Conservation (phyloP, 768 basidiomycete genomes). For the Tremella yokohamensis region DNA sequence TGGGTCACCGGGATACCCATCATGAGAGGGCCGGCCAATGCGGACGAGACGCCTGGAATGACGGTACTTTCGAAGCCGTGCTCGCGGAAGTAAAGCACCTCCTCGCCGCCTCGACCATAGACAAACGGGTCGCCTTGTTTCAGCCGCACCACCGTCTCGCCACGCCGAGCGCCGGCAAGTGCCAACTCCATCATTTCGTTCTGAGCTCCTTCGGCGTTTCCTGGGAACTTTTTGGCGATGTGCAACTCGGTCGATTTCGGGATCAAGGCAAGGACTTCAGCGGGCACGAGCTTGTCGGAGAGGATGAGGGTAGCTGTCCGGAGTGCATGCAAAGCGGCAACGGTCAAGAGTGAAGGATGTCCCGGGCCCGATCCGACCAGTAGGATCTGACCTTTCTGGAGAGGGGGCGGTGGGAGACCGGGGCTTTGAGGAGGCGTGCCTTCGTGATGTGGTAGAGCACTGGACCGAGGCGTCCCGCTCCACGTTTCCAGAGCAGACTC, state of each 20-base stretch:
- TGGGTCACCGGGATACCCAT: conserved; percentile 93
- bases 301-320: conserved; percentile 81
- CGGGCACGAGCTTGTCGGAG: conserved; percentile 93
- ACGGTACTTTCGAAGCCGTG: conserved; percentile 79
- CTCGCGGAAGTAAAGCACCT: conserved; percentile 83
- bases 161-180: conserved; percentile 71
- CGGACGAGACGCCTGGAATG: conserved; percentile 85
- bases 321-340: conserved; percentile 76
- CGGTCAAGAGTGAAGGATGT: conserved; percentile 84
- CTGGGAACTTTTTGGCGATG: conserved; percentile 95
- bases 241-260: conserved; percentile 65
- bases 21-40: conserved; percentile 82
- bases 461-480: conserved; percentile 15
- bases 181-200: conserved; percentile 91
- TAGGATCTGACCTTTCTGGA: conserved; percentile 65
- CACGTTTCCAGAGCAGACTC: conserved; percentile 56
- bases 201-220: conserved; percentile 93
- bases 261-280: conserved; percentile 77
- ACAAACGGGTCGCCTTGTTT: conserved; percentile 98
- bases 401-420: conserved; percentile 14
- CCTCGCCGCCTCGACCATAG: conserved; percentile 91
- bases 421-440: background rate
- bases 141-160: conserved; percentile 80
- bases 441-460: conserved; percentile 34
- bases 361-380: conserved; percentile 95